Base-by-base conservation (phyloP, 2,329 filamentous ascomycete genomes). In the Pseudocercospora eumusae region DNA sequence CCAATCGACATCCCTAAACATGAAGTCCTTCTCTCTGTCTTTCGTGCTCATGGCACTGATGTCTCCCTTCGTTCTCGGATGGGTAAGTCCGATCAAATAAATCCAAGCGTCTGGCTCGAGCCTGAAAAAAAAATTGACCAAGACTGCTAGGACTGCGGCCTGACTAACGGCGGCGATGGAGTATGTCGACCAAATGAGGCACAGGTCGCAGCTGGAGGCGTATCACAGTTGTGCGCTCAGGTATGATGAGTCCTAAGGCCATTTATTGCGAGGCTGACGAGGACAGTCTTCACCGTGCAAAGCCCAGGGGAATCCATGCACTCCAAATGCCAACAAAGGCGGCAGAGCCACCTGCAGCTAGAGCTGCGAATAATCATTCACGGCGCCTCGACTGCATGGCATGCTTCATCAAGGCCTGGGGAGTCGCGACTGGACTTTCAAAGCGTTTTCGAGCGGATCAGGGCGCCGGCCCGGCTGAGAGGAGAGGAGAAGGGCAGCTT, bases 41-140 rank as follows among this genome's bases (percentile, higher is more conserved):
- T 7, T 21, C 1, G 40, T 52, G 47, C 47, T 53, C 6, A 31
- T 53, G 23, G 49, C 23, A 53, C 27, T 53, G 18, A 31, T 31
- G 13, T 31, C 49, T 53, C 49, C 23, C 0, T 25, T 28, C 23
- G 49, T 53, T 53, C 27, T 53, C 23, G 49, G 49, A 53, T 53
- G 49, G 49, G 49, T 53, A n/a, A 11, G 27, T n/a, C n/a, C 1
- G 31, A 7, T 1, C 23, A n/a, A 36, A n/a, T n/a, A n/a, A n/a
- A n/a, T n/a, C n/a, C n/a, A n/a, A n/a, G n/a, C n/a, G n/a, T n/a
- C n/a, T n/a, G n/a, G n/a, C n/a, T n/a, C n/a, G n/a, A n/a, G n/a
- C n/a, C n/a, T n/a, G n/a, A n/a, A n/a, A n/a, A n/a, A n/a, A n/a
- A 11, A 4, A 31, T 25, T 53, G 27, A 53, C 27, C n/a, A n/a